Evolutionary conservation across 495 filamentous ascomycete genomes (phyloP).

Genomic region (Apodospora peruviana): DNA sequence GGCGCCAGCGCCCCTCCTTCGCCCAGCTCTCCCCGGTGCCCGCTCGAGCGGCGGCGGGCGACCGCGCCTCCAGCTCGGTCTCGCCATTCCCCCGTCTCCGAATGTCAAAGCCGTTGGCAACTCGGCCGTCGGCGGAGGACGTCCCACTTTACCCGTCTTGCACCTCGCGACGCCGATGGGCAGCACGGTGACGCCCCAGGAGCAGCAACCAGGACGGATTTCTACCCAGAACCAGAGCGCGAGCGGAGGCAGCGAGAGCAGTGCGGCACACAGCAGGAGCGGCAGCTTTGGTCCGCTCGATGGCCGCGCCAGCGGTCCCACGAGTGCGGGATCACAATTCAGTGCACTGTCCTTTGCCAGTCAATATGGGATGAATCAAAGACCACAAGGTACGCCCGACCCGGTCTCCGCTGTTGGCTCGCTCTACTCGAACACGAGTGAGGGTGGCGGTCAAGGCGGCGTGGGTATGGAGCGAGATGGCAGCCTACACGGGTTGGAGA

Average conservation of each 20-base stretch:
- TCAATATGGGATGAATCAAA: constrained; percentile 53
- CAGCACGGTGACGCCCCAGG: constrained; percentile 60
- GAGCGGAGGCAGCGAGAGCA: constrained; percentile 66
- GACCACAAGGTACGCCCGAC: constrained; percentile 65
- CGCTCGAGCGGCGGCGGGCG: constrained; percentile 58
- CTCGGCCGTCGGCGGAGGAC: constrained; percentile 31
- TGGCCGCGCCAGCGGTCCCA: constrained; percentile 65
- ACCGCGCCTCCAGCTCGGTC: constrained; percentile 75
- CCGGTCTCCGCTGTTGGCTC: constrained; percentile 84
- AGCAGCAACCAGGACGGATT: constrained; percentile 35
- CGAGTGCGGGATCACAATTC: constrained; percentile 76
- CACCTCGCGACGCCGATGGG: constrained; percentile 82
- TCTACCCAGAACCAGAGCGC: constrained; percentile 51
- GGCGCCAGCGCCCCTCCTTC: constrained; percentile 71
- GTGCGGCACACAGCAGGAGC: constrained; percentile 61
- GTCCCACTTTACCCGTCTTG: constrained; percentile 63
- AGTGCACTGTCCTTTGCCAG: constrained; percentile 71
- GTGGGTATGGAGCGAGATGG: constrained; percentile 70
- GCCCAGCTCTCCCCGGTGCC: constrained; percentile 74
- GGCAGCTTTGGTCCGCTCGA: constrained; percentile 71
- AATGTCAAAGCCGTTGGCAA: constrained; percentile 64
- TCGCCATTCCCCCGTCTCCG: constrained; percentile 82
- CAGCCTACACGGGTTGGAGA: constrained; percentile 60
- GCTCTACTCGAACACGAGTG: constrained; percentile 68
- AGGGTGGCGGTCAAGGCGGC: constrained; percentile 38